These are phyloP conservation scores for Arachnomyces sp. DNA, from an alignment of 2,329 filamentous ascomycete species.

Conservation along the genomic window DNA sequence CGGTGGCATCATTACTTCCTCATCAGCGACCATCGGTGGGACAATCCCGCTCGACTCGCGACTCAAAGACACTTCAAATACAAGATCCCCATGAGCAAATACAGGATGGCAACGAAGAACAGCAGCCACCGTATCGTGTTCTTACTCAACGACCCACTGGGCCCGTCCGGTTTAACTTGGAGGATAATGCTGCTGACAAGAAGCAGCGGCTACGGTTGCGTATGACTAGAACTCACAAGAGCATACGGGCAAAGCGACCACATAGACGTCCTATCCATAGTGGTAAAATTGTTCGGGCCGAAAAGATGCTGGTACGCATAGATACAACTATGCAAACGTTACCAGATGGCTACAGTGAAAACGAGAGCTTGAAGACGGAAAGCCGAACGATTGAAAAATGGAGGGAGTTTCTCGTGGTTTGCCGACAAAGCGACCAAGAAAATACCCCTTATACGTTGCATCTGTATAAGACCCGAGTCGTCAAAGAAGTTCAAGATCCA, in stretches of 20 bases:
- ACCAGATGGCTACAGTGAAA: slow-evolving; percentile 57
- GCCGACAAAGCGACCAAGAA: slow-evolving; percentile 49
- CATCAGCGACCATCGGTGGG: slow-evolving; percentile 13
- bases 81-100: slow-evolving; percentile 17
- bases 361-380: slow-evolving; percentile 52
- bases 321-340: slow-evolving; percentile 48
- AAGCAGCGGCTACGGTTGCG: slow-evolving; percentile 33
- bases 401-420: slow-evolving; percentile 58
- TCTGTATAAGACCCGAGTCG: slow-evolving; percentile 56
- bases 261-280: slow-evolving; percentile 38
- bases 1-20: slow-evolving; percentile 7
- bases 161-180: slow-evolving; percentile 38
- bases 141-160: slow-evolving; percentile 20
- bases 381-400: slow-evolving; percentile 56
- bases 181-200: slow-evolving; percentile 35
- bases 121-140: slow-evolving; percentile 13
- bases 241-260: slow-evolving; percentile 26
- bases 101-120: slow-evolving; percentile 4
- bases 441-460: slow-evolving; percentile 50
- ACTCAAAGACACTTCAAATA: slow-evolving; percentile 27
- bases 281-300: slow-evolving; percentile 60
- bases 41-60: slow-evolving; percentile 13
- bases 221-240: slow-evolving; percentile 26
- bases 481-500: slow-evolving; percentile 51
- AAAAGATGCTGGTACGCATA: slow-evolving; percentile 60